Evolutionary conservation across 129 eudicot species (phyloP).

Genomic region (Dittrichia graveolens): DNA sequence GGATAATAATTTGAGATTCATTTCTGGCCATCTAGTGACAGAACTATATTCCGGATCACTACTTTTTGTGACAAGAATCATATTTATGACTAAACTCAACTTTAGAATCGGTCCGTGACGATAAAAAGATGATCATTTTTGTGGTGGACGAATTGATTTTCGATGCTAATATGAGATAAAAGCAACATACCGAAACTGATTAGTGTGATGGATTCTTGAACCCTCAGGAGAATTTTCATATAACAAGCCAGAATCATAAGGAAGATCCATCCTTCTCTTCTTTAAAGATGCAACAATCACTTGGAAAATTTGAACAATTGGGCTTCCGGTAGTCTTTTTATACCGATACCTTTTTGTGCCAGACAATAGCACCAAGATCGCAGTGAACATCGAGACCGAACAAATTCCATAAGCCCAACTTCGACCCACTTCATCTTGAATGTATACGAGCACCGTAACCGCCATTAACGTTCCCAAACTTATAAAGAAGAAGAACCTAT

Average conservation of each 20-base stretch:
- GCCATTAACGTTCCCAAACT: slow-evolving; percentile 82
- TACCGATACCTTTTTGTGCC: slow-evolving; percentile 75
- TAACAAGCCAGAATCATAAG: slow-evolving; percentile 55
- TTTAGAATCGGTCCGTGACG: too few relatives aligned
- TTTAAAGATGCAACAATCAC: slow-evolving; percentile 62
- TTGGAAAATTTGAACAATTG: slow-evolving; percentile 77
- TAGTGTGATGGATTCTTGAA: slow-evolving; percentile 70
- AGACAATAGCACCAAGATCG: slow-evolving; percentile 55
- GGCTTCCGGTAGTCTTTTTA: slow-evolving; percentile 82
- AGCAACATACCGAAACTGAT: slow-evolving; percentile 62
- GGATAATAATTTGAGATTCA: too few relatives aligned
- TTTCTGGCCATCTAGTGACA: background rate
- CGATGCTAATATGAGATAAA: slow-evolving; percentile 5
- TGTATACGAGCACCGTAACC: slow-evolving; percentile 84
- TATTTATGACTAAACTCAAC: too few relatives aligned
- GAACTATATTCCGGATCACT: background rate
- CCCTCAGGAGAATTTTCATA: slow-evolving; percentile 63
- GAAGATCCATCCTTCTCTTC: slow-evolving; percentile 61
- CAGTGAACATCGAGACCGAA: slow-evolving; percentile 67
- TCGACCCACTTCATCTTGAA: slow-evolving; percentile 85
- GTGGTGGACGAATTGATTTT: background rate
- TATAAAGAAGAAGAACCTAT: slow-evolving; percentile 89
- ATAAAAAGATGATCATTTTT: too few relatives aligned
- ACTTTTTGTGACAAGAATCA: too few relatives aligned
- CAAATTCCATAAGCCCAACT: slow-evolving; percentile 95